phyloP scores from a whole-genome alignment of 2,329 filamentous ascomycete species.

The Mycogone perniciosa region DNA sequence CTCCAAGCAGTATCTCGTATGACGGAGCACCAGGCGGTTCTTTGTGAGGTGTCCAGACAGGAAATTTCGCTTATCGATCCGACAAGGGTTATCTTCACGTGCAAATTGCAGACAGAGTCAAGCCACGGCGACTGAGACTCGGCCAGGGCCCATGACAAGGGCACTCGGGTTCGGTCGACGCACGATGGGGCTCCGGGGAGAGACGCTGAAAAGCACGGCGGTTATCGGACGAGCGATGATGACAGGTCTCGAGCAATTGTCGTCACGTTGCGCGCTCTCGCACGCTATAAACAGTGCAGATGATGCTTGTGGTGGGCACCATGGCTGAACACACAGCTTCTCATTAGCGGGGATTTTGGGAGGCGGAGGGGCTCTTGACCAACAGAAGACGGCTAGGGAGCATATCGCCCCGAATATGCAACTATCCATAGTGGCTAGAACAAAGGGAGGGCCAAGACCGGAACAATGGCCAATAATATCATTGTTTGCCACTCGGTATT shows the following conservation, averaged over 20 bases:
- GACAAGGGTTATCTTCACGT: neutral
- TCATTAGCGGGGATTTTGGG: no score
- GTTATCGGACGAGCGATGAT: neutral
- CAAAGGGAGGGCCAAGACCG: no score
- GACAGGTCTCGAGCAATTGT: neutral
- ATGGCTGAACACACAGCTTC: no score
- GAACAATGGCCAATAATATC: no score
- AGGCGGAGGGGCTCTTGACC: no score
- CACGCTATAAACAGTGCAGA: neutral
- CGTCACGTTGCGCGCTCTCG: neutral
- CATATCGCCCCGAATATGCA: no score
- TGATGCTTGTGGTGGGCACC: neutral
- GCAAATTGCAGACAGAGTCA: neutral
- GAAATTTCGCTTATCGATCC: constrained; percentile 4
- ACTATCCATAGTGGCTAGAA: no score
- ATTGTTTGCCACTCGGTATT: no score
- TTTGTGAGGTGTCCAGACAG: constrained; percentile 1
- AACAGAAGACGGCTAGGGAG: no score
- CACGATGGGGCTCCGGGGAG: neutral
- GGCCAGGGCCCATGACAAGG: neutral
- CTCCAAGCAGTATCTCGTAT: neutral
- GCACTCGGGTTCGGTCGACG: no score
- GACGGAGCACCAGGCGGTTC: neutral
- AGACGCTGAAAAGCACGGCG: neutral
- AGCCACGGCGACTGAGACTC: neutral